Evolutionary conservation across 805 yeast genomes (phyloP).

Genomic region (Metschnikowia reukaufii): DNA sequence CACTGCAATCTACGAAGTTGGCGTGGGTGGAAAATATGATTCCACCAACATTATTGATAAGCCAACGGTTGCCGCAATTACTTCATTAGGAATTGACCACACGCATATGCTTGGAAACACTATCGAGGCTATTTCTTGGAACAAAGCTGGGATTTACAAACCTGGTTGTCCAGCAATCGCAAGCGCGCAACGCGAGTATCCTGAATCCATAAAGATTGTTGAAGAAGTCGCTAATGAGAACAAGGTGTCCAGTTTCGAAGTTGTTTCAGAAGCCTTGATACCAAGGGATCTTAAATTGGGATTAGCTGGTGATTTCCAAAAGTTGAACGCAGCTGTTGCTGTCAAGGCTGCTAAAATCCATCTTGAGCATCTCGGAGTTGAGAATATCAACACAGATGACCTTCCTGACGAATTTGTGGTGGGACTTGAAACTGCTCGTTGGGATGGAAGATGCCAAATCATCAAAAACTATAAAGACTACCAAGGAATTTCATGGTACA

Average conservation of each 20-base stretch:
- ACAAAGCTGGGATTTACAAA: conserved; percentile 92
- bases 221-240: conserved; percentile 69
- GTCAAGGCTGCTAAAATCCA: conserved; percentile 65
- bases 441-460: conserved; percentile 97
- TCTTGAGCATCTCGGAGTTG: conserved; percentile 49
- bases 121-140: conserved; percentile 89
- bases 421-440: conserved; percentile 68
- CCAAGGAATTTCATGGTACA: conserved; percentile 63
- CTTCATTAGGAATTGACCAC: conserved; percentile 91
- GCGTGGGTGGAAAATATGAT: conserved; percentile 97
- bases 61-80: conserved; percentile 84
- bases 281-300: conserved; percentile 55
- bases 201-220: conserved; percentile 56
- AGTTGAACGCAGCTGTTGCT: conserved; percentile 84
- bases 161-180: conserved; percentile 64
- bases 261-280: conserved; percentile 49
- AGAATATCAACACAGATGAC: conserved; percentile 18
- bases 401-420: conserved; percentile 50
- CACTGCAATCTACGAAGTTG: conserved; percentile 94
- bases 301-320: conserved; percentile 82
- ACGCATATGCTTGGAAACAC: conserved; percentile 83
- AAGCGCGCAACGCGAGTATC: conserved; percentile 50
- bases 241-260: conserved; percentile 41
- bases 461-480: conserved; percentile 44
- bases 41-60: conserved; percentile 84